These are phyloP conservation scores for Persicaria maculosa DNA, from an alignment of 148 eudicot genomes.

Conservation along the genomic window DNA sequence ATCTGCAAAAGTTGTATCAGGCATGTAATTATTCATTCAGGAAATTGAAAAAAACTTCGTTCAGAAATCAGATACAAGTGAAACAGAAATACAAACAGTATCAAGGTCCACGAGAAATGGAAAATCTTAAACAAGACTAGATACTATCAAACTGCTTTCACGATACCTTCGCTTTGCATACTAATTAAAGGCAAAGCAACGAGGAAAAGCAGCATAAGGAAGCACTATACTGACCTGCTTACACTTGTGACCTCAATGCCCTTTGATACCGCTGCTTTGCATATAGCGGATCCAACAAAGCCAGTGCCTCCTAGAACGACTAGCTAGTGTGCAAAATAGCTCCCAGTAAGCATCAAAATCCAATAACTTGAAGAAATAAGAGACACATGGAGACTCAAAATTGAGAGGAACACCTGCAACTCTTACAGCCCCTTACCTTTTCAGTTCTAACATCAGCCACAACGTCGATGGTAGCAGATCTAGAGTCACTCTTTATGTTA, in stretches of 20 bases:
- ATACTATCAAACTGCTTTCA: background rate
- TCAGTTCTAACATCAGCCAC: constrained; percentile 76
- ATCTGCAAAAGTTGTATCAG: constrained; percentile 37
- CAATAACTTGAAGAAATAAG: constrained; percentile 4
- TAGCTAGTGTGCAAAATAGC: constrained; percentile 46
- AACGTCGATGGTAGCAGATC: constrained; percentile 68
- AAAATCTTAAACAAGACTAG: background rate
- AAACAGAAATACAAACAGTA: background rate
- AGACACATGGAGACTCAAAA: constrained; percentile 8
- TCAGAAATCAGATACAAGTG: background rate
- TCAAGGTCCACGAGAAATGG: background rate
- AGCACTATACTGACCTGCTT: constrained; percentile 56
- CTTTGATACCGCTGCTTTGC: constrained; percentile 93
- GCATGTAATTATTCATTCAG: background rate
- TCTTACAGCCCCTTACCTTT: constrained; percentile 34
- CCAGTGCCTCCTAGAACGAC: constrained; percentile 98
- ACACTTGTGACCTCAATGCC: constrained; percentile 90
- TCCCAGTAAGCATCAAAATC: constrained; percentile 14
- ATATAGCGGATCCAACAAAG: constrained; percentile 97
- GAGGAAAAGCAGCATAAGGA: background rate
- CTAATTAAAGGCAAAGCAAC: constrained; percentile 7
- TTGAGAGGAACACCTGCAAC: constrained; percentile 8
- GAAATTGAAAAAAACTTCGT: background rate
- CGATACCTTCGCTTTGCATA: background rate
- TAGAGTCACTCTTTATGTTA: constrained; percentile 31